These are phyloP conservation scores for Spongispora temasekensis DNA, from an alignment of 1,284 basidiomycete species.

Conservation along the genomic window DNA sequence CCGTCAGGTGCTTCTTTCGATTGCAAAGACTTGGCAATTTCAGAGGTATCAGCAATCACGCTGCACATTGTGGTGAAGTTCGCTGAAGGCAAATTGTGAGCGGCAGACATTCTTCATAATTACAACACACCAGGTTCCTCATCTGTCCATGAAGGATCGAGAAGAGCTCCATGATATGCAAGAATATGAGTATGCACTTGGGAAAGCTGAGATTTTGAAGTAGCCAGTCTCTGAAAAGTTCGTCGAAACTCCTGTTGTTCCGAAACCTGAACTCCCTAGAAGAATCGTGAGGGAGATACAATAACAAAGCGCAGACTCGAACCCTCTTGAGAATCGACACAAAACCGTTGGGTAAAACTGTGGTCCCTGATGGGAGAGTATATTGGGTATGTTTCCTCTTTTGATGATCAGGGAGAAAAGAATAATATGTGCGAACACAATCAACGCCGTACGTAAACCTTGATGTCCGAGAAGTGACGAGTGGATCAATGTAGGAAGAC, in stretches of 20 bases:
- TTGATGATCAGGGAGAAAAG: constrained; percentile 36
- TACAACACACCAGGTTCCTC: constrained; percentile 14
- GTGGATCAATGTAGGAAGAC: constrained; percentile 50
- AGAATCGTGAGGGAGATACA: not conserved
- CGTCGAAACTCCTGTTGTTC: constrained; percentile 35
- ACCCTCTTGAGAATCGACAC: constrained; percentile 36
- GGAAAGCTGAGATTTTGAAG: not conserved
- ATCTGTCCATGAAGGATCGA: constrained; percentile 22
- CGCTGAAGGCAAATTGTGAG: not conserved
- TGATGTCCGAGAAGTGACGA: constrained; percentile 46
- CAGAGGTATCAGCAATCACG: constrained; percentile 15
- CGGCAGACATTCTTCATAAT: too few species aligned
- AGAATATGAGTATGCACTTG: constrained; percentile 2
- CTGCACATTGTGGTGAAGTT: constrained; percentile 12
- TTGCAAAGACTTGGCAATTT: not conserved
- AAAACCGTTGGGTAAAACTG: constrained; percentile 27
- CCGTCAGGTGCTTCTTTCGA: not conserved
- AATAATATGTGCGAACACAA: constrained; percentile 27
- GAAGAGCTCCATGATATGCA: constrained; percentile 14
- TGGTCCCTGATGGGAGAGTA: constrained; percentile 16
- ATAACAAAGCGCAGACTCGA: not conserved
- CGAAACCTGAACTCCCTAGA: constrained; percentile 33
- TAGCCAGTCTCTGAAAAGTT: not conserved
- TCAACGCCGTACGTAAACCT: constrained; percentile 43
- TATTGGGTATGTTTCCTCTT: constrained; percentile 17